Base-by-base conservation (phyloP, 2,329 filamentous ascomycete genomes). In the Xylaria digitata region DNA sequence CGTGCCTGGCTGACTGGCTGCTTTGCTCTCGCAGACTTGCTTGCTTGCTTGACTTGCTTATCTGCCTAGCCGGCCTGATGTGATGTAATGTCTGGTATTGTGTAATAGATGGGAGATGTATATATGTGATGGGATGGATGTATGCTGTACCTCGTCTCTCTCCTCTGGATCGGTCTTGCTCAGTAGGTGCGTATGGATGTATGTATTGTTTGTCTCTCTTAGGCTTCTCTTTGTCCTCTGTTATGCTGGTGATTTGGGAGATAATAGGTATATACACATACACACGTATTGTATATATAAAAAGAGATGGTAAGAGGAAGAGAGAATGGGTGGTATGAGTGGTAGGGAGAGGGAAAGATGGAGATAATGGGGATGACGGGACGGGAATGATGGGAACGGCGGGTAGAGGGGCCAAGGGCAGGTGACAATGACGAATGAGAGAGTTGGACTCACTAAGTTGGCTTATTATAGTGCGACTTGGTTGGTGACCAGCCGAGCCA, bases 401-500 rank as follows among this genome's bases (percentile, higher is more conserved):
- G 26, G 37, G 23, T 30, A 30, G 53, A 32, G 37, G 50, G 59
- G 57, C 46, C 46, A 15, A 26, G 26, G 46, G 32, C 59, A 64
- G 67, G 61, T 69, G 67, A 69, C 67, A 30, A 68, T 66, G 63
- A 57, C 55, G 66, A 62, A 59, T 66, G 64, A 54, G n/a, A 53
- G 40, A 53, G 45, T 42, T 45, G 40, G 49, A 62, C 57, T 60
- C 46, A 50, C 37, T 15, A 13, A 48, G 45, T 53, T 45, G 6
- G 42, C 7, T 11, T 43, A 37, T 42, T 46, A 9, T 42, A 56
- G 43, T 43, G 53, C 46, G 61, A 48, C 40, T 37, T 46, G 21
- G 46, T 67, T 23, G 52, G 52, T 56, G 56, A 60, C 56, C 43
- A 50, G 61, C 40, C 42, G 32, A 49, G 49, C 60, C 50, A 61